These are phyloP conservation scores for Oxyria digyna DNA, from an alignment of 148 eudicot genomes.

Conservation along the genomic window DNA sequence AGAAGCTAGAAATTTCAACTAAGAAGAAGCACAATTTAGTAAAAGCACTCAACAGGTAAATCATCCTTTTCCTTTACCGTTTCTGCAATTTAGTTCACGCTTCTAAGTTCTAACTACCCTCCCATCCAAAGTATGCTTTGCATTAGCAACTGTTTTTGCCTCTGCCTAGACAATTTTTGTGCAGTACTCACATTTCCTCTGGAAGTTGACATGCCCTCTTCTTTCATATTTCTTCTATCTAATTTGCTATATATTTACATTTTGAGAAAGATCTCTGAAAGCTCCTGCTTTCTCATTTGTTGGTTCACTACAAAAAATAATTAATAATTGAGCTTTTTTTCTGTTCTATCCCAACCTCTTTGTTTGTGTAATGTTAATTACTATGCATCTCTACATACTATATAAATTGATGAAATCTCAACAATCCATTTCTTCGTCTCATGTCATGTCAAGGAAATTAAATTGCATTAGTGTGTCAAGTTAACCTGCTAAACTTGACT, in stretches of 20 bases:
- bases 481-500: background rate
- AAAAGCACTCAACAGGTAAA: slow-evolving; percentile 80
- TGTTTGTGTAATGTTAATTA: background rate
- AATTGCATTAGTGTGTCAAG: background rate
- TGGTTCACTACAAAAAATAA: too few species aligned
- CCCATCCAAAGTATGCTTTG: too few species aligned
- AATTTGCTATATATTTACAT: too few species aligned
- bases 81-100: too few species aligned
- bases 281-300: background rate
- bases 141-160: background rate
- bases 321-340: too few species aligned
- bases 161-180: background rate
- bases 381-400: background rate
- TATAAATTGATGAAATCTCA: background rate
- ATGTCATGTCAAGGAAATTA: background rate
- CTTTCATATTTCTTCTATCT: background rate
- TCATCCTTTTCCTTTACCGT: background rate
- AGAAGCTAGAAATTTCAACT: slow-evolving; percentile 51
- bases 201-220: background rate
- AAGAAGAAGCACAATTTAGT: slow-evolving; percentile 79
- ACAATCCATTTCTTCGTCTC: background rate
- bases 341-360: too few species aligned
- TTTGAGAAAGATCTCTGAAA: background rate
- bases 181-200: too few species aligned
- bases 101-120: too few species aligned